Evolutionary conservation across 192 early-diverging fungal species (phyloP), one percentile per base, ranked within the genome.

Genomic region (Gaertneriomyces semiglobifer): DNA sequence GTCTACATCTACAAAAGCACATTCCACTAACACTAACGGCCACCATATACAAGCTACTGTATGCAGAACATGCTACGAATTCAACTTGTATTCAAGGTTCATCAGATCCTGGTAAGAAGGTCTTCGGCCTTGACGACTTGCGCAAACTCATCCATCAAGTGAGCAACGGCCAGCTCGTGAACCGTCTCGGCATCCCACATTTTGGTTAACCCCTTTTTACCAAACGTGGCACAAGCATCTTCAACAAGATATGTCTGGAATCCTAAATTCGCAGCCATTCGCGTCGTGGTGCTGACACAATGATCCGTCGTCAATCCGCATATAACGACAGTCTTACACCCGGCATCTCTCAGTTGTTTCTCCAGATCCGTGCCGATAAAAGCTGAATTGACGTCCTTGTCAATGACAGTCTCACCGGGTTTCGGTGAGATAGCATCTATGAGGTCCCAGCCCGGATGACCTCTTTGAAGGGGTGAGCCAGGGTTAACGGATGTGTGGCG

Each of bases 21-120:
- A 33, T 33, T 33, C 25, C 25, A 33, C 25, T 0, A 33, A 33
- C 25, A 33, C 25, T 33, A 33, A 33, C 25, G 25, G 25, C 2
- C 25, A 2, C 25, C 25, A 33, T 33, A 0, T 33, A 33, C 25
- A 2, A 33, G 25, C 25, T 33, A 33, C 25, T 33, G 25, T 33
- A 33, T 33, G 2, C 25, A 33, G 25, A 33, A 33, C 25, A 33
- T 33, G 25, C 25, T 33, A 33, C 2, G 25, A 0, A 0, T 33
- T 33, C 25, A 33, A 33, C 2, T 33, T 33, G 25, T 2, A 33
- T 33, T 33, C 25, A 1, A 33, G 0, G 25, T 2, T 33, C 25
- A 33, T 0, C 25, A 33, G 25, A 33, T 33, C 25, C 25, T 33
- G 25, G 25, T 33, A 2, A 96, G 75, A 87, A 88, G 42, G 93